Base-by-base conservation (phyloP, 108 stramenopile species). In the Chaetoceros tenuissimus region DNA sequence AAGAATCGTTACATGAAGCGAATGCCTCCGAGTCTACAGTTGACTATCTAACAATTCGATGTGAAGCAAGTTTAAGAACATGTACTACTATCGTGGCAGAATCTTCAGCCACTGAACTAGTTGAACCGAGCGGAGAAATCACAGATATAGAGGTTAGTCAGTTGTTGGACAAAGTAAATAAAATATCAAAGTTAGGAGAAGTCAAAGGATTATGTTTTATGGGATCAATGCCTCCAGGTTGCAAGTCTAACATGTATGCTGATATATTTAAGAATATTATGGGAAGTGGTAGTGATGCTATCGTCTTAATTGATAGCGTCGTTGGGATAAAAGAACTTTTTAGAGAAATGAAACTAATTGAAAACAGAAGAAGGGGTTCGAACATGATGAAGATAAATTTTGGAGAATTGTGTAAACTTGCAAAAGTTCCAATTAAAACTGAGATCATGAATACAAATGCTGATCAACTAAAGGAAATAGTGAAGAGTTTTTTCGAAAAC, bases 201-300 rank as follows among this genome's bases (percentile, higher is more conserved):
- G 64, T 70, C 8, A 13, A 46, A 23, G 70, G 75, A 21, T 43
- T 88, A 17, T 89, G 87, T 59, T 69, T 93, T 55, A 89, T 89
- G 91, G 91, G 91, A 22, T 75, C 72, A 47, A 81, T 89, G 85
- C 91, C 91, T 7, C 91, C 91, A 3, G 87, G 87, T 1, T 87
- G 84, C 68, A 52, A 53, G 0, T 72, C 67, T 21, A 60, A 75
- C 24, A 81, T 79, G 5, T 93, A 93, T 59, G 81, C 84, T 21
- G 52, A 69, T 10, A 65, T 93, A 23, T 78, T 75, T 2, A 22
- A 54, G 17, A 47, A 59, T 24, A 46, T 81, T 20, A 53, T 60
- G 8, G 62, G 57, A 18, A 46, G 3, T 31, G 8, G 59, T 1
- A 44, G 56, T 2, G 17, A 70, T 7, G 83, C 74, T 8, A 58